Conservation (phyloP, 2,329 filamentous ascomycete species). For the Helminthosporium solani region DNA sequence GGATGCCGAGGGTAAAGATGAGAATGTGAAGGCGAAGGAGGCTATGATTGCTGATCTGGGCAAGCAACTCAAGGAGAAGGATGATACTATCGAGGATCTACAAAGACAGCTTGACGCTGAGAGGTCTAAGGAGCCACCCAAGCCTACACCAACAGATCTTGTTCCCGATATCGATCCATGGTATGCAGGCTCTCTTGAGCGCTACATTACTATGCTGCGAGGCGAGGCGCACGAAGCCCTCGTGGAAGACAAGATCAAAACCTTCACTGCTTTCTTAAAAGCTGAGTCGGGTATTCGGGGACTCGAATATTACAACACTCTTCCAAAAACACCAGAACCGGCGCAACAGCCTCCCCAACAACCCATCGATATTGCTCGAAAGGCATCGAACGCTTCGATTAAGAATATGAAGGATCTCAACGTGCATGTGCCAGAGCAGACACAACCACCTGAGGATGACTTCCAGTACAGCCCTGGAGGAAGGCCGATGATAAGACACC, state of each 20-base stretch:
- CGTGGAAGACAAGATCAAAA: constrained; percentile 55
- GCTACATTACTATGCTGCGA: constrained; percentile 57
- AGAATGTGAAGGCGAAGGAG: constrained; percentile 32
- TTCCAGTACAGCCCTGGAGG: constrained; percentile 56
- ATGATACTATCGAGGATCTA: constrained; percentile 13
- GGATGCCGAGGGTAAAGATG: constrained; percentile 37
- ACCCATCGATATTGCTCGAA: constrained; percentile 1
- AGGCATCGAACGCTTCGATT: constrained; percentile 9
- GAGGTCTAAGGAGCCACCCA: constrained; percentile 21
- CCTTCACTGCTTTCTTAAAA: constrained; percentile 53
- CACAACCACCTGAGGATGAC: constrained; percentile 19
- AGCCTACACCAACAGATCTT: constrained; percentile 33
- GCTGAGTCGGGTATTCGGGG: constrained; percentile 40
- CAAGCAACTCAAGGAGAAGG: constrained; percentile 21
- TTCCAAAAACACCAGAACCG: constrained; percentile 16
- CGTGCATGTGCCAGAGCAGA: constrained; percentile 16
- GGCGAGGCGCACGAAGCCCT: constrained; percentile 49
- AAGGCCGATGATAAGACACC: constrained; percentile 46
- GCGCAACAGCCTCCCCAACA: constrained; percentile 5
- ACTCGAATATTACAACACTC: constrained; percentile 45
- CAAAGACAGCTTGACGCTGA: constrained; percentile 28
- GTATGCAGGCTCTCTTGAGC: constrained; percentile 57
- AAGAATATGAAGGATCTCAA: constrained; percentile 17
- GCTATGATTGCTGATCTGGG: constrained; percentile 21
- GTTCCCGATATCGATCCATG: constrained; percentile 59